phyloP scores from a whole-genome alignment of 208 protist species.

The Trypanosoma cruzi region DNA sequence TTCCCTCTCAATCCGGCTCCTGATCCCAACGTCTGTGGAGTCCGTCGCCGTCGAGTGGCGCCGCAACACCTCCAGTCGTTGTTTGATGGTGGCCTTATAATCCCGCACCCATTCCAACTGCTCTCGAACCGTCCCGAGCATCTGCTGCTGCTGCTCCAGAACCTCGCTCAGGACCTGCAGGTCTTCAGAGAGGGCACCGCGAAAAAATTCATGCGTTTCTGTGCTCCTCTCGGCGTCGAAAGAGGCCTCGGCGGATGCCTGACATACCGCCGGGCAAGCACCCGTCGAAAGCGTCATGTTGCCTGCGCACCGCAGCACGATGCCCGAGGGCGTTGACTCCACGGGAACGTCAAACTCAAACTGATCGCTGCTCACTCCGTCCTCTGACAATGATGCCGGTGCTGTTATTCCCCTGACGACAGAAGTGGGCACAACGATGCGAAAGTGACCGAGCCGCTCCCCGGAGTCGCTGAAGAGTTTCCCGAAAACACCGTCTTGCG shows the following conservation, averaged over 20 bases:
- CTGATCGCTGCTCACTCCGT: not conserved
- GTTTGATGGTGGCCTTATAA: not conserved
- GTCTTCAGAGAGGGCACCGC: not conserved
- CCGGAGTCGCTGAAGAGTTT: not conserved
- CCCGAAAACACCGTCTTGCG: not conserved
- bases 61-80: constrained; percentile 2
- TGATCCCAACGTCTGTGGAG: not conserved
- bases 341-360: constrained; percentile 1
- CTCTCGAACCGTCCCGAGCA: constrained; percentile 4
- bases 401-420: not conserved
- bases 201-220: not conserved
- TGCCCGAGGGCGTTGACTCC: not conserved
- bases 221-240: not conserved
- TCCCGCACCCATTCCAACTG: constrained; percentile 10
- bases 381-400: not conserved
- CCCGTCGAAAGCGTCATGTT: not conserved
- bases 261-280: not conserved
- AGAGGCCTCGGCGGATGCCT: not conserved
- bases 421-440: not conserved
- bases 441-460: constrained; percentile 4
- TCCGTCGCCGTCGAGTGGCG: not conserved
- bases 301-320: not conserved
- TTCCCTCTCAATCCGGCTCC: constrained; percentile 24
- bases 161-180: constrained; percentile 22
- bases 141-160: constrained; percentile 8